phyloP scores from a whole-genome alignment of 495 filamentous ascomycete genomes.

The Talaromyces thailandensis region DNA sequence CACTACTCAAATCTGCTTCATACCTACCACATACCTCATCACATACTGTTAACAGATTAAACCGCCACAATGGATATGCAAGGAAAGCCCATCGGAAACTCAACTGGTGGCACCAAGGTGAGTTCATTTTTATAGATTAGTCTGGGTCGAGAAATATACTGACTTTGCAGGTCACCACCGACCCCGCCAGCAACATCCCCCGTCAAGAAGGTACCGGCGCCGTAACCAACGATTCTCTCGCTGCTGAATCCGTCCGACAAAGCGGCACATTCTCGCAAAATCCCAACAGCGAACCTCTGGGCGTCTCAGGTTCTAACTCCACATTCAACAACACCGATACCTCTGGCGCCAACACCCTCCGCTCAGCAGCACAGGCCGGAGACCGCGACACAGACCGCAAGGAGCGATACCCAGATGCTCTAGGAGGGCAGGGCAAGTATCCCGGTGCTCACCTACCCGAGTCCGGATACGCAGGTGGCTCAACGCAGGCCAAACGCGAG shows the following conservation, averaged over 20 bases:
- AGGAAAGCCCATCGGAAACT: constrained; percentile 32
- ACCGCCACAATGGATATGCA: constrained; percentile 37
- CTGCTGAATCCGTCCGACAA: constrained; percentile 46
- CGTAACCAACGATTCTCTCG: constrained; percentile 54
- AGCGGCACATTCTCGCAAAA: constrained; percentile 47
- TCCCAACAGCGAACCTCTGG: constrained; percentile 38
- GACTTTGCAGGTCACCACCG: constrained; percentile 30
- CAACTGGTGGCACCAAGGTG: constrained; percentile 35
- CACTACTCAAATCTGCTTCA: background rate
- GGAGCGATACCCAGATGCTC: constrained; percentile 38
- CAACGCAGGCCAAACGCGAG: constrained; percentile 29
- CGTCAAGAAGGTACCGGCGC: constrained; percentile 46
- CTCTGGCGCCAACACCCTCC: constrained; percentile 40
- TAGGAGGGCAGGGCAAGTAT: constrained; percentile 41
- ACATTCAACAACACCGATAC: constrained; percentile 50
- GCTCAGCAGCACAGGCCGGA: constrained; percentile 37
- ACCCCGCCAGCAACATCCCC: constrained; percentile 35
- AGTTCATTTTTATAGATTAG: constrained; percentile 1
- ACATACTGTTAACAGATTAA: background rate
- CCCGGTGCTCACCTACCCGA: constrained; percentile 33
- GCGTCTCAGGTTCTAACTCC: constrained; percentile 35
- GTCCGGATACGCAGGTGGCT: constrained; percentile 34
- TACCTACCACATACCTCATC: background rate
- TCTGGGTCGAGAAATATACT: background rate
- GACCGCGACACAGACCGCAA: constrained; percentile 36